Conservation (phyloP, 345 rosid genomes). For the Gossypium bickii region DNA sequence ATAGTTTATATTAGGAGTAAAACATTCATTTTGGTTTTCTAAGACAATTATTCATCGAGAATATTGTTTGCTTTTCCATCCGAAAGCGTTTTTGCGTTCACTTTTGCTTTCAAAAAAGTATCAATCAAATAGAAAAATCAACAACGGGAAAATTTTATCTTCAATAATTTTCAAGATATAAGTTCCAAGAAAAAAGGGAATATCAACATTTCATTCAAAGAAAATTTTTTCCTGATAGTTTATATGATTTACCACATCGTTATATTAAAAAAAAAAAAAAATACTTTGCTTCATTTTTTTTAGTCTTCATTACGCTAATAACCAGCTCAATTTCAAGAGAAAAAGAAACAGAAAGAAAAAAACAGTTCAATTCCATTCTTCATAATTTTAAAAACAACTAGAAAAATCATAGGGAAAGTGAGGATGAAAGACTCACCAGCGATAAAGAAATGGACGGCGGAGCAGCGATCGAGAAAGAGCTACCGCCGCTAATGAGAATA, state of each 20-base stretch:
- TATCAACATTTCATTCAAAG: not conserved
- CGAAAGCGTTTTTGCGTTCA: not conserved
- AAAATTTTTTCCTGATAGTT: not conserved
- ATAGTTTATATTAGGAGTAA: not conserved
- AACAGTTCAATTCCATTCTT: not conserved
- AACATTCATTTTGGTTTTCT: not conserved
- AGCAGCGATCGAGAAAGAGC: conserved; percentile 10
- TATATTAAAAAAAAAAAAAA: not conserved
- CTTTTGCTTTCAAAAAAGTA: not conserved
- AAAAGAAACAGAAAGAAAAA: not conserved
- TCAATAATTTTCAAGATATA: not conserved
- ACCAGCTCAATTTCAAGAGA: not conserved
- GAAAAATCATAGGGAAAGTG: not conserved
- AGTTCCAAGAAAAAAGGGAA: not conserved
- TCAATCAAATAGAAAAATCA: not conserved
- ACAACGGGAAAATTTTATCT: not conserved
- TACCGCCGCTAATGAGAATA: conserved; percentile 17
- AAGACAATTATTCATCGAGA: not conserved
- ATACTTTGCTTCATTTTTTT: not conserved
- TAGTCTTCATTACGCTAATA: not conserved
- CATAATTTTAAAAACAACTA: not conserved
- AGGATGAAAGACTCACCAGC: conserved; percentile 20
- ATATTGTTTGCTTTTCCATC: not conserved
- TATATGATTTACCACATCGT: not conserved
- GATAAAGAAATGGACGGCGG: conserved; percentile 22